phyloP scores from a whole-genome alignment of 495 filamentous ascomycete genomes.

The Xylaria castorea region DNA sequence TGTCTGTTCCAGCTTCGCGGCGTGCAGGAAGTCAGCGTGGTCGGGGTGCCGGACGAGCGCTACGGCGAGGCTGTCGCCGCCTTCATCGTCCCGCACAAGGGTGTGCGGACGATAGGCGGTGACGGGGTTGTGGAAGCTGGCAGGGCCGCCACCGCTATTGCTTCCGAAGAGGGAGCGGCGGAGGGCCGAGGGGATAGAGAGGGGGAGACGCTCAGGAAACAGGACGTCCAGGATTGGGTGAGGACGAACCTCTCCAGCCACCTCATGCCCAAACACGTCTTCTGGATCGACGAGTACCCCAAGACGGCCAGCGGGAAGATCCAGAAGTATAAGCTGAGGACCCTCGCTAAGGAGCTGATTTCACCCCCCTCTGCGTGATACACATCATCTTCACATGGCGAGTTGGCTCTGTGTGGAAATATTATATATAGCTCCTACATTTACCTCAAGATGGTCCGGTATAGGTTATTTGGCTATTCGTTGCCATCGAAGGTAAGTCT shows the following conservation, averaged over 20 bases:
- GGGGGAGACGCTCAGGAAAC: constrained; percentile 49
- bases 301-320: constrained; percentile 98
- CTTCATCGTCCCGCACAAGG: constrained; percentile 69
- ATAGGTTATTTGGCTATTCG: not conserved
- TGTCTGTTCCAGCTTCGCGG: constrained; percentile 75
- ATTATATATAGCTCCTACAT: not conserved
- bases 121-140: constrained; percentile 27
- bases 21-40: constrained; percentile 77
- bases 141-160: not conserved
- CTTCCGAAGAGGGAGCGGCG: not conserved
- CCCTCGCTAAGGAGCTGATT: constrained; percentile 49
- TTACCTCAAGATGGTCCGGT: not conserved
- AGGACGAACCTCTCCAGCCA: constrained; percentile 73
- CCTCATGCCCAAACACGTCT: constrained; percentile 87
- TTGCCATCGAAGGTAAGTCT: not conserved
- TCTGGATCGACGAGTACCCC: constrained; percentile 81
- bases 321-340: constrained; percentile 88
- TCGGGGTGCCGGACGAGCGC: constrained; percentile 80
- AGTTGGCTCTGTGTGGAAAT: not conserved
- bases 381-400: not conserved
- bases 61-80: constrained; percentile 89
- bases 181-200: constrained; percentile 14
- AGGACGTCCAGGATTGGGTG: constrained; percentile 76
- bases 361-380: not conserved
- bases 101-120: constrained; percentile 41